Conservation (phyloP, 176 grass and related monocot species). For the Thalia dealbata region DNA sequence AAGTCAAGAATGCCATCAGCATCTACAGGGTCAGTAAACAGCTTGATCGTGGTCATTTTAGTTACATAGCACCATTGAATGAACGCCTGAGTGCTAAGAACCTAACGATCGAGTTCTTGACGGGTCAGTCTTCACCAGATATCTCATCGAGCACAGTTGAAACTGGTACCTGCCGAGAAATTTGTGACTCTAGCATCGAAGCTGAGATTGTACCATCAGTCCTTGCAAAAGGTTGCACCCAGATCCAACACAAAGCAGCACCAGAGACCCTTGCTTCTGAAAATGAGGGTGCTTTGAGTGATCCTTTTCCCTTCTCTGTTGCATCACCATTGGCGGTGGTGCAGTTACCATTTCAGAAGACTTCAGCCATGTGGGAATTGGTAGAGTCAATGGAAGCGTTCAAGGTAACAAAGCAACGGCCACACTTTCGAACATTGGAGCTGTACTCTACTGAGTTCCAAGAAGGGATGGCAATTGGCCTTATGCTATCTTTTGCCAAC, state of each 20-base stretch:
- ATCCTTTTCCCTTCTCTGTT: not conserved
- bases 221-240: not conserved
- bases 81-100: not conserved
- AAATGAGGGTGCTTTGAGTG: not conserved
- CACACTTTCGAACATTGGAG: slow-evolving; percentile 49
- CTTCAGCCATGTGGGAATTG: slow-evolving; percentile 22
- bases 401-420: slow-evolving; percentile 25
- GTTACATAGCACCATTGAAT: not conserved
- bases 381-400: slow-evolving; percentile 33
- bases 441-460: slow-evolving; percentile 15
- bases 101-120: not conserved
- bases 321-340: not conserved
- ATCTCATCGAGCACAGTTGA: not conserved
- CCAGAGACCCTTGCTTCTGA: not conserved
- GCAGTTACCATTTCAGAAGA: not conserved
- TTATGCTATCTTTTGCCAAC: slow-evolving; percentile 36
- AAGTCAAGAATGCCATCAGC: not conserved
- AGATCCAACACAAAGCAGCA: not conserved
- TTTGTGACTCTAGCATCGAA: not conserved
- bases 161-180: not conserved
- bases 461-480: slow-evolving; percentile 60
- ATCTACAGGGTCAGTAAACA: not conserved
- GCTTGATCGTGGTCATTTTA: not conserved
- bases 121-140: not conserved
- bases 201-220: not conserved